Base-by-base conservation (phyloP, 352 stramenopile species). In the Aphanomyces astaci region DNA sequence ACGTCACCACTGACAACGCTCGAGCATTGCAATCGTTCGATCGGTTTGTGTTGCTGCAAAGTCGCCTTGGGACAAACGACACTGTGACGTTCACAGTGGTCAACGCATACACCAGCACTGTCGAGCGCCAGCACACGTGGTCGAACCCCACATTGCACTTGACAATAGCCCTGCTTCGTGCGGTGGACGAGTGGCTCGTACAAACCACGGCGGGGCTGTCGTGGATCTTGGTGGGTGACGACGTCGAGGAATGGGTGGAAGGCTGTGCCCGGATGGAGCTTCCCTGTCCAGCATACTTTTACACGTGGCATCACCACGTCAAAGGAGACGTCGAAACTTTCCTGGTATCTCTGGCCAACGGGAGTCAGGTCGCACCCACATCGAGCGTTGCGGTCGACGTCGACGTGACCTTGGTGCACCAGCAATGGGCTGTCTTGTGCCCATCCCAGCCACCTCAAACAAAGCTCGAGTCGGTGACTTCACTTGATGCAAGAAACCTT, bases 271-370 rank as follows among this genome's bases (percentile, higher is more conserved):
- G 17, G 51, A 19, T n/a, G 13, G 25, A 31, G 4, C 24, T 59
- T 4, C 51, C 51, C 3, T 59, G 51, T 33, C 51, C 51, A 40
- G 51, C 51, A 13, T 59, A 59, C 51, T 59, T 59, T 33, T 33
- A 40, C 10, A 40, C 51, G 30, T 59, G 51, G 51, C 51, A 40
- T 28, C 15, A 25, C 17, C 4, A 13, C 28, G 25, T 10, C 46
- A 28, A 13, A 28, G 46, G 13, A 13, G 51, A 9, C 28, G 25
- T 32, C 19, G 4, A 7, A 53, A 53, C 45, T 27, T 25, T 53
- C 45, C 4, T 25, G 13, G 45, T 9, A n/a, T n/a, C 45, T 5
- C 22, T 53, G 22, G 22, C 13, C 9, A n/a, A 24, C 9, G 45
- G 45, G 45, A 5, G 7, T 25, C 45, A 27, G 9, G 45, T 53